Evolutionary conservation across 306 rosid genomes (phyloP), one percentile per base, ranked within the genome.

Genomic region (Citrullus mucosospermus): DNA sequence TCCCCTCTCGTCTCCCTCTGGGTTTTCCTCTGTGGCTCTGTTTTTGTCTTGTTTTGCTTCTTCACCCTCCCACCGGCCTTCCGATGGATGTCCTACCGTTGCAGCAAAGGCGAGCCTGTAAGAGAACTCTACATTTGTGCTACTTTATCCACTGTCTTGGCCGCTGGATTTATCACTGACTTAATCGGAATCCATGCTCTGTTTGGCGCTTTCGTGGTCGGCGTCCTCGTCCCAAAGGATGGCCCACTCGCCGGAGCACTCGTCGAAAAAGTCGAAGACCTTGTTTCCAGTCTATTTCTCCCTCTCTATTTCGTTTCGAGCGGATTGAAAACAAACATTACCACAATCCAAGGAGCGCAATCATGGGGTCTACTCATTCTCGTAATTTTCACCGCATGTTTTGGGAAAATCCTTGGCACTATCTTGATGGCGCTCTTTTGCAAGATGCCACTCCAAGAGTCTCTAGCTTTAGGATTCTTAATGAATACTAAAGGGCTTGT

Each of bases 401-500:
- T 86, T 41, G 98, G 98, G 77, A 94, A 94, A 86, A 77, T 94
- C 68, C 17, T 89, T 15, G 98, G 98, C 34, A 93, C 97, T n/a
- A 2, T 87, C 6, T 81, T 20, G 0, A 92, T 86, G 25, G 89
- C 93, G 8, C 86, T 90, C 34, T 61, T 84, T 14, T 92, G 83
- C 81, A 92, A 87, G 83, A 10, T 92, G 55, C 91, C 97, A 41
- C 39, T 86, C 13, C 84, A 77, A 2, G 97, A 91, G 71, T 87
- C 98, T 43, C 9, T 93, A 17, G 87, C 85, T n/a, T 70, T 92
- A 78, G 98, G 97, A 38, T 87, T 94, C 87, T 81, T 94, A 77
- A 94, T 94, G 98, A 94, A 94, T 44, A 92, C 87, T 17, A 94
- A 94, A 84, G 98, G 98, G 57, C 89, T 93, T 80, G 97, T 93